Base-by-base conservation (phyloP, 352 stramenopile genomes). In the Phytophthora multivora region DNA sequence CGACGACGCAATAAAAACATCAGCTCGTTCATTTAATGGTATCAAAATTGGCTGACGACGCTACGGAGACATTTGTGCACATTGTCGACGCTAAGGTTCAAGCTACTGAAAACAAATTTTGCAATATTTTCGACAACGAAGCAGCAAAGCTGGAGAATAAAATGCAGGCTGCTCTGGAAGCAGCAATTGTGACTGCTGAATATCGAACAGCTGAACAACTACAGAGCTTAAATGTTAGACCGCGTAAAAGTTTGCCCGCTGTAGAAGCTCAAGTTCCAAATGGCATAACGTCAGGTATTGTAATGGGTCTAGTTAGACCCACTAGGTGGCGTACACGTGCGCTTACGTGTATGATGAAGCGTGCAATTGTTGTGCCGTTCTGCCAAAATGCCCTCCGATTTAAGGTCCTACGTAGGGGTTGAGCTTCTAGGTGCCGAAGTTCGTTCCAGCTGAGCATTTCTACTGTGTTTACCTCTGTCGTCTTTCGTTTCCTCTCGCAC, bases 21-120 rank as follows among this genome's bases (percentile, higher is more conserved):
- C 43, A 38, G 30, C 30, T 12, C 15, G 23, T 25, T 16, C n/a
- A 38, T 51, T 16, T 7, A 11, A 38, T 25, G 43, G 19, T 33
- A n/a, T 16, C 18, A 35, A 38, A 23, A 51, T 38, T 23, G 43
- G 16, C 38, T 39, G 25, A 51, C 15, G 23, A 51, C 31, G 18
- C 21, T 4, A 48, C 41, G 3, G 6, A 33, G 25, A 11, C 30
- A 16, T 19, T 48, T 33, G 13, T 51, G 25, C 43, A 15, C 2
- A 30, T 51, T 51, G 43, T 51, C 4, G 23, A 31, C 31, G 43
- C 30, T 23, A 51, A 51, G 38, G 26, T 51, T 51, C 5, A 35
- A 23, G 43, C 23, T 12, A 39, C 13, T 31, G 43, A 51, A 38
- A 35, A 15, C 13, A 23, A 51, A 15, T 13, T 51, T 51, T 15